phyloP scores from a whole-genome alignment of 2,329 filamentous ascomycete genomes.

The Neopestalotiopsis rosae region DNA sequence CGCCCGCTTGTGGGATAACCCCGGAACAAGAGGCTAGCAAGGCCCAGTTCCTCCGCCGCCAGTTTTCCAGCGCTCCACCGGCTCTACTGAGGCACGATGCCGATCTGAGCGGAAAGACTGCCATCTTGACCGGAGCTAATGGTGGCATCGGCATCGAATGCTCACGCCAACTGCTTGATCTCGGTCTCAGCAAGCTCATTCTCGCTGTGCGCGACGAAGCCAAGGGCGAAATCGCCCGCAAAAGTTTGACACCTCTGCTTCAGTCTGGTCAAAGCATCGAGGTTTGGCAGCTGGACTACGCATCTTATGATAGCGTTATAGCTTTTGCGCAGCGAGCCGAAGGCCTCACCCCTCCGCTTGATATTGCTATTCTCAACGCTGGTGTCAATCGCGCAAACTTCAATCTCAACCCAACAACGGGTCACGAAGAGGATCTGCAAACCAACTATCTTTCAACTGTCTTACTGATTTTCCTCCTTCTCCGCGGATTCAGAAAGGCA shows the following conservation, averaged over 20 bases:
- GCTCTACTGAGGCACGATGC: not conserved
- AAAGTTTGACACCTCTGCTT: not conserved
- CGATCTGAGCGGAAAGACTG: constrained; percentile 40
- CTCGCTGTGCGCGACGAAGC: constrained; percentile 45
- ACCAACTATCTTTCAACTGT: constrained; percentile 58
- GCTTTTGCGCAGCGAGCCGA: constrained; percentile 39
- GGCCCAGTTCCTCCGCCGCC: not conserved
- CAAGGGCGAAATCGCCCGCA: constrained; percentile 46
- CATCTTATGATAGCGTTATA: constrained; percentile 42
- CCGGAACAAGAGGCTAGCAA: constrained; percentile 9
- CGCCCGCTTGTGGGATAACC: not conserved
- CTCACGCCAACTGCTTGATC: constrained; percentile 43
- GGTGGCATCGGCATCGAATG: constrained; percentile 51
- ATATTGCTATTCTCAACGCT: constrained; percentile 43
- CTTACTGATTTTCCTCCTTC: constrained; percentile 49
- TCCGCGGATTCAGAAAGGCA: constrained; percentile 41
- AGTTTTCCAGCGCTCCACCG: constrained; percentile 1
- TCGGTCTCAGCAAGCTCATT: constrained; percentile 44
- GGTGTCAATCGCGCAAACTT: constrained; percentile 29
- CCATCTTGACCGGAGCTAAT: constrained; percentile 52
- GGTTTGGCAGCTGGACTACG: constrained; percentile 48
- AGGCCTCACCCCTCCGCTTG: constrained; percentile 38
- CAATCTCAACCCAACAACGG: constrained; percentile 26
- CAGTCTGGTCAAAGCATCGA: constrained; percentile 30
- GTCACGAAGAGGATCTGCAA: constrained; percentile 49